Percentiles rank a stretch among this genome's conserved stretches.
phyloP scores from a whole-genome alignment of 2,329 filamentous ascomycete genomes.

The Beauveria pseudobassiana region DNA sequence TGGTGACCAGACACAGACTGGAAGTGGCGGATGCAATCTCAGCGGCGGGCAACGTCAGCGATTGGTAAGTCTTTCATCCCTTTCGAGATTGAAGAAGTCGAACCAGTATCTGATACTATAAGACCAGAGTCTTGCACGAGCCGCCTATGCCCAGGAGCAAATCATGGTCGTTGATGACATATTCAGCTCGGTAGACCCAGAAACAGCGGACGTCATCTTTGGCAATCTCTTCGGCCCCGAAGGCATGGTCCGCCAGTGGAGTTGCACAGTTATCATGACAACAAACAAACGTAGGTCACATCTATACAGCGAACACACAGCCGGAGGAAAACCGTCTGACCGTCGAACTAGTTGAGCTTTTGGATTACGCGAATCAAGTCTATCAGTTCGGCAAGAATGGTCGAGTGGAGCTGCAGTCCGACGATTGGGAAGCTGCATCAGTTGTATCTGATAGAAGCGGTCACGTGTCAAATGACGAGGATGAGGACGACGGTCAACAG shows the following conservation, averaged over 20 bases:
- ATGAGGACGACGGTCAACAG: too few species aligned
- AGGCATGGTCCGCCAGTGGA: background rate
- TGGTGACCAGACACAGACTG: background rate
- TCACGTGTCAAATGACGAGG: background rate
- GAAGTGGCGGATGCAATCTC: background rate
- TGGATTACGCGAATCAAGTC: background rate
- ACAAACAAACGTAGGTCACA: background rate
- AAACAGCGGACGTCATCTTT: background rate
- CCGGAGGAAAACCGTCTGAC: background rate
- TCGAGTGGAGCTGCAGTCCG: background rate
- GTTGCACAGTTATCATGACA: background rate
- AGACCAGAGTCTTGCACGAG: background rate
- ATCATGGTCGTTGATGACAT: constrained; percentile 1
- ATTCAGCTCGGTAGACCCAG: constrained; percentile 1
- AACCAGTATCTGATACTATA: background rate
- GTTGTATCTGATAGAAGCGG: background rate
- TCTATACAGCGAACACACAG: background rate
- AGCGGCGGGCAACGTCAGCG: constrained; percentile 2
- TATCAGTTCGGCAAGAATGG: background rate
- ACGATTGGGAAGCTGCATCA: background rate
- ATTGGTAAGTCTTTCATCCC: background rate
- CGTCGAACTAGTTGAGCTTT: background rate
- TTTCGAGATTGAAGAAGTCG: background rate
- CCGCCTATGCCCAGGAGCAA: background rate
- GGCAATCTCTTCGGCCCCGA: background rate